These are phyloP conservation scores for Emiliania huxleyi DNA, from an alignment of 78 protist species.

Conservation along the genomic window DNA sequence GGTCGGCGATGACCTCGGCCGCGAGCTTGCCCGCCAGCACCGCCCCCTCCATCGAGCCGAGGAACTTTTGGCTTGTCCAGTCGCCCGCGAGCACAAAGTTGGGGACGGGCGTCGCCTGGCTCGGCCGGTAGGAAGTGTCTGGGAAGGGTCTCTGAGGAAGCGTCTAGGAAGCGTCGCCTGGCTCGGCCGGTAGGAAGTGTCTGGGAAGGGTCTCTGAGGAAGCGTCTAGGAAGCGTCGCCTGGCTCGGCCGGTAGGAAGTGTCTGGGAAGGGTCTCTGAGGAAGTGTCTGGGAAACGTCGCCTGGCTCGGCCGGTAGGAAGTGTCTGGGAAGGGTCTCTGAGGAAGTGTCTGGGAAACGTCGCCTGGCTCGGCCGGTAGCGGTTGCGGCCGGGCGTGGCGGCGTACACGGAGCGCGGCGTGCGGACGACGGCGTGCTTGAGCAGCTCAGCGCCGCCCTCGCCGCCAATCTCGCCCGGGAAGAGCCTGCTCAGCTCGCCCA, in stretches of 20 bases:
- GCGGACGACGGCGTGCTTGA: constrained; percentile 20
- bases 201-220: no score
- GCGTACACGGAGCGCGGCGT: constrained; percentile 45
- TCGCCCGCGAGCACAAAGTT: constrained; percentile 30
- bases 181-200: no score
- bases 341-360: no score
- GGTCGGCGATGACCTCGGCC: constrained; percentile 4
- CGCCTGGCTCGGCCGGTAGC: constrained; percentile 28
- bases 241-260: no score
- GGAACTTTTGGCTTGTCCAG: constrained; percentile 42
- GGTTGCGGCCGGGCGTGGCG: constrained; percentile 46
- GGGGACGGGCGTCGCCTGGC: constrained; percentile 33
- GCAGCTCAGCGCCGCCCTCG: background rate
- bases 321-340: no score
- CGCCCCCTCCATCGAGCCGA: constrained; percentile 54
- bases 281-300: constrained; percentile 29
- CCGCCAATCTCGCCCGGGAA: constrained; percentile 45
- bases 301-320: no score
- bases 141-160: no score
- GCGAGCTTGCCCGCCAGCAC: constrained; percentile 40
- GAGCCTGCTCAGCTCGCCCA: constrained; percentile 45
- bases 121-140: constrained; percentile 33
- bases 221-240: no score
- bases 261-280: no score
- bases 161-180: no score